phyloP scores from a whole-genome alignment of 129 eudicot species.

The Tagetes erecta region DNA sequence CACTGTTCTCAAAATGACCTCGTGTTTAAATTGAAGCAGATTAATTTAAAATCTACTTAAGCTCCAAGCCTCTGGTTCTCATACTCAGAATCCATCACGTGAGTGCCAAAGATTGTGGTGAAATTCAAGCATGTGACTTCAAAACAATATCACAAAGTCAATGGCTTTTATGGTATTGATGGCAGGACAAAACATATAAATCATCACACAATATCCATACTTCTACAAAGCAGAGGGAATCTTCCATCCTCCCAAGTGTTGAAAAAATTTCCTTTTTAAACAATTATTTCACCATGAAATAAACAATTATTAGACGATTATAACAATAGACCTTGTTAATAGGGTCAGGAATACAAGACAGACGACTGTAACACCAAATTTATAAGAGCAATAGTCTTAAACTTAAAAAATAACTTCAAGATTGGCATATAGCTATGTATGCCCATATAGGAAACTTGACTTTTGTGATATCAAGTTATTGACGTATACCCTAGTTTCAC shows the following conservation, averaged over 20 bases:
- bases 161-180: not conserved
- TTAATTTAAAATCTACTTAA: not conserved
- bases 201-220: conserved; percentile 7
- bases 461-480: not conserved
- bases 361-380: not conserved
- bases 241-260: conserved; percentile 1
- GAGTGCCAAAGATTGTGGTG: conserved; percentile 14
- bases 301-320: not conserved
- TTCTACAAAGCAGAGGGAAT: not conserved
- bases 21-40: not conserved
- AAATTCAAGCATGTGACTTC: conserved; percentile 4
- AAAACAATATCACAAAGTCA: not conserved
- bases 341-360: not conserved
- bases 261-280: not conserved
- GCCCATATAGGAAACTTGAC: not conserved
- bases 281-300: conserved; percentile 8
- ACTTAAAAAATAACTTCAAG: not conserved
- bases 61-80: not conserved
- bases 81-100: not conserved
- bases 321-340: not conserved
- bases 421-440: too few relatives aligned
- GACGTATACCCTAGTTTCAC: not conserved
- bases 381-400: not conserved
- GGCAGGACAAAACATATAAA: not conserved
- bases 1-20: conserved; percentile 10